Conservation (phyloP, 371 early-diverging fungal genomes). For the Mortierella sp. region DNA sequence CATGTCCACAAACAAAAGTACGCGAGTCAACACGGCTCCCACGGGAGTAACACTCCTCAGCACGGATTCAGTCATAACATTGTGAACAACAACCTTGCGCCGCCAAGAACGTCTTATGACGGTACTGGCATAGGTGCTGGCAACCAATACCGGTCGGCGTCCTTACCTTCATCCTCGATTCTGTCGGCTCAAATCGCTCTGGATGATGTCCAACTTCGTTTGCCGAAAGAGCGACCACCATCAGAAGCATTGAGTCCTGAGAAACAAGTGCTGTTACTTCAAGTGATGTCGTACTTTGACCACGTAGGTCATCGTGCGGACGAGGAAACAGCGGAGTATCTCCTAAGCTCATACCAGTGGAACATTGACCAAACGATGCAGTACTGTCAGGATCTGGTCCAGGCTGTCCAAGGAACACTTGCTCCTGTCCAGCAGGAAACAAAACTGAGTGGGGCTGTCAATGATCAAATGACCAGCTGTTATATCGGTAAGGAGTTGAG, state of each 20-base stretch:
- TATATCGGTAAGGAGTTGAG: conserved; percentile 60
- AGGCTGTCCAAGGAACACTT: conserved; percentile 59
- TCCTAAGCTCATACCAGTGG: conserved; percentile 51
- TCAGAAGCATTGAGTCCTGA: conserved; percentile 32
- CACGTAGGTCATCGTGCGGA: conserved; percentile 50
- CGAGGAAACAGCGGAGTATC: conserved; percentile 49
- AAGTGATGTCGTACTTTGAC: conserved; percentile 51
- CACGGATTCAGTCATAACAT: conserved; percentile 5
- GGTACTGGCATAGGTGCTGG: conserved; percentile 12
- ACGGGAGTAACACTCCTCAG: background rate
- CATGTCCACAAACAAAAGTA: conserved; percentile 41
- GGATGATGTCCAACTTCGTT: background rate
- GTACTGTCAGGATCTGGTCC: conserved; percentile 51
- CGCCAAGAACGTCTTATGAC: conserved; percentile 24
- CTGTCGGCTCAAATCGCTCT: conserved; percentile 13
- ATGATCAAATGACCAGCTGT: conserved; percentile 66
- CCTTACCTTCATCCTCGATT: conserved; percentile 34
- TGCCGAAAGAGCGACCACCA: conserved; percentile 14
- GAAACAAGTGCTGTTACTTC: conserved; percentile 46
- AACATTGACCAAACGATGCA: conserved; percentile 48
- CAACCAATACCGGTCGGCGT: conserved; percentile 16
- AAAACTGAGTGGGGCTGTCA: conserved; percentile 60
- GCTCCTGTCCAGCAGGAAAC: conserved; percentile 39
- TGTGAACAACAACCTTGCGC: conserved; percentile 25
- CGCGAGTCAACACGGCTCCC: background rate